Evolutionary conservation across 331 rosid species (phyloP), one percentile per base, ranked within the genome.

Genomic region (Phaseolus coccineus): DNA sequence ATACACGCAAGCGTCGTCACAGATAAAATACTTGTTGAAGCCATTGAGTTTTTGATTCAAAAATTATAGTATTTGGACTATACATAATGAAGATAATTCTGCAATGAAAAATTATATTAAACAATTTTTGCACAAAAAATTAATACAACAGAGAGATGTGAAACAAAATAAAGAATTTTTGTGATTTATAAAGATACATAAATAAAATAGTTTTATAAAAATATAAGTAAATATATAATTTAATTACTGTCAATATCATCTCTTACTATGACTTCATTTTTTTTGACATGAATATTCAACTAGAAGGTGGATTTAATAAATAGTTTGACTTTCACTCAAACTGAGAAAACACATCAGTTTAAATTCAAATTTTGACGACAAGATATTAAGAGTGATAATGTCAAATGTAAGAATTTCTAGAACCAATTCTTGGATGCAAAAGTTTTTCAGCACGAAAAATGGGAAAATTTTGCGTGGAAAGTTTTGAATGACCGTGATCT

Each of bases 401-500:
- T 69, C n/a, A 69, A 44, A 78, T 14, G 7, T 22, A 70, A 58
- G 52, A 79, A 79, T 47, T 40, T 77, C 69, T 42, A 68, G 76
- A 77, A 77, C 2, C 31, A 33, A 31, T 61, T 59, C 0, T 2
- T 64, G 81, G 35, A 40, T 4, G 50, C 28, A 22, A 76, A 51
- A 35, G 42, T 15, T 64, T 15, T 51, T 61, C 48, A 14, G 25
- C 10, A 19, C 30, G 8, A 16, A 19, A 75, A 50, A 1, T 2
- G 1, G 7, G 50, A 12, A 53, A 66, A 9, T 39, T 37, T 35
- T 31, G 5, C 2, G 69, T 58, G 10, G 82, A 69, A 27, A 51
- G 3, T 37, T 66, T 52, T 67, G 74, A 77, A 63, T 22, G 22
- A 50, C 47, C 33, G 5, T 44, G 55, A 44, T 75, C 15, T 22